phyloP scores from a whole-genome alignment of 306 rosid species.

The Notholithocarpus densiflorus region DNA sequence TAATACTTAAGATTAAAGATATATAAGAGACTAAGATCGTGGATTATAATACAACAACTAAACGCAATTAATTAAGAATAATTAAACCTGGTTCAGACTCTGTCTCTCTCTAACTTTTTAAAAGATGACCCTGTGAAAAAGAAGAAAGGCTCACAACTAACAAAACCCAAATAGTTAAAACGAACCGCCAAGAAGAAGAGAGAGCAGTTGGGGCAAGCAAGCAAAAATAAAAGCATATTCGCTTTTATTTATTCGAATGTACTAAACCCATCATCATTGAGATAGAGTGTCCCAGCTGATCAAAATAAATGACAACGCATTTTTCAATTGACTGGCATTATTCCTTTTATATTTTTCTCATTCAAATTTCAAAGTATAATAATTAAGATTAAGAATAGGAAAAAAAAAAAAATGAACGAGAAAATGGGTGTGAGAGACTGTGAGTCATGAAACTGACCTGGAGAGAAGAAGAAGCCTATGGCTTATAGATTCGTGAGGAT shows the following conservation, averaged over 20 bases:
- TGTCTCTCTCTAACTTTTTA: background rate
- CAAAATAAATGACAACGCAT: background rate
- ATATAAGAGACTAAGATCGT: background rate
- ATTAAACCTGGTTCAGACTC: background rate
- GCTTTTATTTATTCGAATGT: constrained; percentile 31
- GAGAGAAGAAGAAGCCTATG: too few relatives aligned
- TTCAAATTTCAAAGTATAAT: background rate
- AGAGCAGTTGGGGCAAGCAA: constrained; percentile 10
- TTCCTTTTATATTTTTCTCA: background rate
- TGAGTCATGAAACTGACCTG: too few relatives aligned
- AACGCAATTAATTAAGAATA: background rate
- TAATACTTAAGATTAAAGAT: background rate
- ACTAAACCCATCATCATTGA: constrained; percentile 19
- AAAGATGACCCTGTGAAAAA: background rate
- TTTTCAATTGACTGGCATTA: background rate
- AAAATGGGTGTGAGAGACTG: too few relatives aligned
- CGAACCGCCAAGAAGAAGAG: constrained; percentile 24
- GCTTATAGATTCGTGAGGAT: too few relatives aligned
- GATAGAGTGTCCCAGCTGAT: background rate
- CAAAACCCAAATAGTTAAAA: background rate
- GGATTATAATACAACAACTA: background rate
- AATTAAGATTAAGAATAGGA: background rate
- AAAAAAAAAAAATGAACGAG: background rate
- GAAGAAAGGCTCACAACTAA: background rate
- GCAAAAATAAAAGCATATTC: constrained; percentile 45